Evolutionary conservation across 176 grass and related monocot genomes (phyloP).

Genomic region (Phoenix roebelenii): DNA sequence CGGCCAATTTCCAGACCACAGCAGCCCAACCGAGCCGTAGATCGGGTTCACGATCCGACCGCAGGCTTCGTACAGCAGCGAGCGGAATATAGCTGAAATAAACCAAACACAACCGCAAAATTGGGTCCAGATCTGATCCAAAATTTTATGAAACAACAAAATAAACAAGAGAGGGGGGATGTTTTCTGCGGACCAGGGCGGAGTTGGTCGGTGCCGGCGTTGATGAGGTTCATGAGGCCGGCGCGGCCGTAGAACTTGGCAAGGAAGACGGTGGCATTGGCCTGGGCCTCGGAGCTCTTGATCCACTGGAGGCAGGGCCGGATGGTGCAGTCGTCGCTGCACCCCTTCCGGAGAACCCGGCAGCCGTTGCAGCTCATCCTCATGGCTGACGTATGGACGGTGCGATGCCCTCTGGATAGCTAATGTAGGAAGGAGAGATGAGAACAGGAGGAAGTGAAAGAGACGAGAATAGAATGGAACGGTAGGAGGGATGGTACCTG

Average conservation of each 20-base stretch:
- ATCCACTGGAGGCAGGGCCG: slow-evolving; percentile 37
- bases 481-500: no score
- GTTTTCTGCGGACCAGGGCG: slow-evolving; percentile 10
- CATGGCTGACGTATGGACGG: not conserved
- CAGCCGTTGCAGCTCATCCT: slow-evolving; percentile 46
- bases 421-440: no score
- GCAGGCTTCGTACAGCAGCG: slow-evolving; percentile 29
- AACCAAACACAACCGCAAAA: not conserved
- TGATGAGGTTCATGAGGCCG: slow-evolving; percentile 34
- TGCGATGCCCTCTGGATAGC: no score
- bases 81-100: slow-evolving; percentile 29
- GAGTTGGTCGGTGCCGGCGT: slow-evolving; percentile 16
- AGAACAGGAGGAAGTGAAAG: no score
- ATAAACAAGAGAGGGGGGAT: not conserved
- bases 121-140: no score
- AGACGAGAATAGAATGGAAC: no score
- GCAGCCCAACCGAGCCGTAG: slow-evolving; percentile 29
- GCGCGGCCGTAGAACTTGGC: slow-evolving; percentile 42
- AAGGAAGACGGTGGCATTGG: slow-evolving; percentile 37
- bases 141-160: not conserved
- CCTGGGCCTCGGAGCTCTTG: slow-evolving; percentile 23
- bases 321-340: slow-evolving; percentile 24
- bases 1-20: slow-evolving; percentile 29
- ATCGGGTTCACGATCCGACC: slow-evolving; percentile 30
- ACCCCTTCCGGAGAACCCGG: slow-evolving; percentile 26